A percentile compares a stretch with the other conserved stretches of the same genome.
Conservation (phyloP, 345 rosid genomes). For the Dimocarpus longan region DNA sequence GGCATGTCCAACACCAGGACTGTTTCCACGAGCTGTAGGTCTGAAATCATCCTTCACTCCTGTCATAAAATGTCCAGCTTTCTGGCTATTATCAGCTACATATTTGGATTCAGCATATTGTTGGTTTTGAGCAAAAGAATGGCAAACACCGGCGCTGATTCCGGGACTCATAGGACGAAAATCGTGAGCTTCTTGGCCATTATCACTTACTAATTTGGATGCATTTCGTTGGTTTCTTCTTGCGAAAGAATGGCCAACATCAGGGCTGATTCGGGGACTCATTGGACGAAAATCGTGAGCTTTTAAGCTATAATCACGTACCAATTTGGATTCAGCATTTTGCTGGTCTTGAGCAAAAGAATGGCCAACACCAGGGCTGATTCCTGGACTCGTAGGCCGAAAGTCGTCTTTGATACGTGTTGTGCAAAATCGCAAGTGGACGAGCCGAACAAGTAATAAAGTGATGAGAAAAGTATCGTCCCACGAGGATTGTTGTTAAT, state of each 20-base stretch:
- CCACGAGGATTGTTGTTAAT: no score
- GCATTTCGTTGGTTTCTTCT: no score
- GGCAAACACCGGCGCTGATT: neutral
- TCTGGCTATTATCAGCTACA: no score
- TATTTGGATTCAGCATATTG: neutral
- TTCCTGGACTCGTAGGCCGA: conserved; percentile 41
- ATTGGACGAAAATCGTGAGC: no score
- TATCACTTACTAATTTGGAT: neutral
- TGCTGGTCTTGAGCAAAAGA: conserved; percentile 2
- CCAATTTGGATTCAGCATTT: conserved; percentile 7
- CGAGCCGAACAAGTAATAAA: no score
- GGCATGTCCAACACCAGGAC: conserved; percentile 54
- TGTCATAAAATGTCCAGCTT: conserved; percentile 20
- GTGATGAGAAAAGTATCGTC: no score
- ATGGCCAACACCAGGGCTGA: conserved; percentile 48
- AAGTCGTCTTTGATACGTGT: no score
- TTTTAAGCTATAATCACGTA: no score
- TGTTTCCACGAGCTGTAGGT: conserved; percentile 52
- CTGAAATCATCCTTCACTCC: conserved; percentile 40
- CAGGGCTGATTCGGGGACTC: no score
- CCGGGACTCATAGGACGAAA: neutral
- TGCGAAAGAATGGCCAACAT: no score
- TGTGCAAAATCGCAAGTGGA: no score
- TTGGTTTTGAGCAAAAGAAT: neutral
- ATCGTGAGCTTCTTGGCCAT: neutral